A percentile compares a stretch with the other conserved stretches of the same genome.
Evolutionary conservation across 106 monocot species (phyloP).

Genomic region (Platanthera zijinensis): DNA sequence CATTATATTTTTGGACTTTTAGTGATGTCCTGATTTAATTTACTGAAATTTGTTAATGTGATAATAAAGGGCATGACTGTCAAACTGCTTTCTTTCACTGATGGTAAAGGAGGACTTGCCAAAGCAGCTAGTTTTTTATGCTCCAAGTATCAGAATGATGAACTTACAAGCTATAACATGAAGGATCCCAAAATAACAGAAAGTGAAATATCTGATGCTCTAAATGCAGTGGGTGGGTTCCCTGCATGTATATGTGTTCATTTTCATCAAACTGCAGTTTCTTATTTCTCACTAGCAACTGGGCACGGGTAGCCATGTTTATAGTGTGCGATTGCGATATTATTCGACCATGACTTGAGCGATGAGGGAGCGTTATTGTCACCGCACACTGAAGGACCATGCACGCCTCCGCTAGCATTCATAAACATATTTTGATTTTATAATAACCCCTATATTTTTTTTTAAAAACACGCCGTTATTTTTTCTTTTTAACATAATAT

Average conservation of each 20-base stretch:
- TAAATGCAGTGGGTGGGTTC: conserved; percentile 57
- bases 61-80: conserved; percentile 1
- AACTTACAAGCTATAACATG: conserved; percentile 8
- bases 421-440: no score
- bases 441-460: background rate
- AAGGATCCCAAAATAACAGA: conserved; percentile 44
- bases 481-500: background rate
- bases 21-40: background rate
- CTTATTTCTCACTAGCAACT: background rate
- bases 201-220: conserved; percentile 54
- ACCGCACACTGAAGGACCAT: background rate
- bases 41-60: background rate
- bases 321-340: no score
- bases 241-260: background rate
- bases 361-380: background rate
- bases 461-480: background rate
- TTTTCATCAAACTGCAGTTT: background rate
- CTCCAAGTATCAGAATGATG: conserved; percentile 37
- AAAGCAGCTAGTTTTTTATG: conserved; percentile 74
- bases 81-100: conserved; percentile 56
- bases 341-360: no score
- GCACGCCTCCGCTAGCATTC: no score
- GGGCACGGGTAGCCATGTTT: no score
- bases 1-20: background rate
- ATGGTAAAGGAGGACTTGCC: conserved; percentile 66